Percentiles rank a stretch among this genome's conserved stretches.
Conservation (phyloP, 192 early-diverging fungal species). For the Backusella mclennaniae region DNA sequence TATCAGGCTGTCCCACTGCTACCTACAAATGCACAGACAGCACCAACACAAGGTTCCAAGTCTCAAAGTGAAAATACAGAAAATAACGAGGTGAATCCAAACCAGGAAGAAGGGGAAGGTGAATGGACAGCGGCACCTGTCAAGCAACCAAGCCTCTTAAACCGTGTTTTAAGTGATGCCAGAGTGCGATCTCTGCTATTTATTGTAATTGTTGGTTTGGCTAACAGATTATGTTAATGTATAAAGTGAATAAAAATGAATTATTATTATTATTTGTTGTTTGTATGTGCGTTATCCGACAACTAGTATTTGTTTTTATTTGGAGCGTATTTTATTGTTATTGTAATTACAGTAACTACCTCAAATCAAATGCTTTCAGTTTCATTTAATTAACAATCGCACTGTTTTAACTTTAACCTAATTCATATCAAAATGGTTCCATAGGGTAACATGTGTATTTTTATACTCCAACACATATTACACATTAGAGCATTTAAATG, state of each 20-base stretch:
- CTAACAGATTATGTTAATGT: not conserved
- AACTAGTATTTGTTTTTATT: no score
- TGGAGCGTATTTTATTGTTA: no score
- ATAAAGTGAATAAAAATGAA: not conserved
- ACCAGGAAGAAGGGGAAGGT: not conserved
- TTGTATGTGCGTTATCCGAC: no score
- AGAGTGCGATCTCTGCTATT: not conserved
- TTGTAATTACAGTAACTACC: no score
- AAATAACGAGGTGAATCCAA: not conserved
- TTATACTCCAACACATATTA: no score
- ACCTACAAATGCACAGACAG: constrained; percentile 4
- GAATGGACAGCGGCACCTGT: not conserved
- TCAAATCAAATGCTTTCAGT: no score
- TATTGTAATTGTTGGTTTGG: not conserved
- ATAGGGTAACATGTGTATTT: no score
- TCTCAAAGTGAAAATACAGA: not conserved
- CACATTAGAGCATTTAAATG: no score
- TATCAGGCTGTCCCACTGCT: constrained; percentile 31
- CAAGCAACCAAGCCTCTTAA: not conserved
- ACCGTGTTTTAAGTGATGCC: not conserved
- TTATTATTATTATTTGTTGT: not conserved
- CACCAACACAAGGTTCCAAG: not conserved
- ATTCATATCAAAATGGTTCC: no score
- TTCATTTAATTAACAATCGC: no score
- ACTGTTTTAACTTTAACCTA: no score